Base-by-base conservation (phyloP, 495 filamentous ascomycete genomes). In the Talaromyces borbonicus region DNA sequence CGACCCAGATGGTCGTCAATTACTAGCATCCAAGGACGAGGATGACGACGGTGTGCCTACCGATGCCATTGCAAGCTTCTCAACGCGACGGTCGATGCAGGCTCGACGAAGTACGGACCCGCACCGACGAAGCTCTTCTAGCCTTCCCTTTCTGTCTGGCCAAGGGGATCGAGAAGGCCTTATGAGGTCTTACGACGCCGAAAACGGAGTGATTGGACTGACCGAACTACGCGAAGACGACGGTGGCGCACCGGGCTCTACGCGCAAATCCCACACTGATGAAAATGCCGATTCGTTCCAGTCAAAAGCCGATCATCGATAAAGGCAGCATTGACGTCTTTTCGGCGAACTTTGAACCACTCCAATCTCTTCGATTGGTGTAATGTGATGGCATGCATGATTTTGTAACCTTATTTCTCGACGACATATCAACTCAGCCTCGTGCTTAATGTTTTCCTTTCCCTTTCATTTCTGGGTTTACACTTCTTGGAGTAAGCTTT, bases 21-120 rank as follows among this genome's bases (percentile, higher is more conserved):
- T 80, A 51, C 68, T 88, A 18, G 82, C 81, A 22, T 70, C 74
- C 33, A 83, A 81, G 46, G 61, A 71, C 39, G 67, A 67, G 47
- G 77, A 78, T 33, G 65, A 74, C 29, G 84, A 94, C 57, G 85
- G 79, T 22, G 83, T 90, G 12, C 92, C 90, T 12, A 95, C 88
- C 16, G 92, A 98, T 57, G 87, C 81, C 48, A 79, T 98, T 50
- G 81, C 85, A n/a, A 83, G 85, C 51, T 74, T 89, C 48, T 83
- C 88, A 54, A 96, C 93, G 14, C 78, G 92, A 46, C 77, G 85
- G 39, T 90, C 84, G 52, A 96, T 98, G 92, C 93, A 98, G 56
- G 69, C 84, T 27, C 73, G 89, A 43, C 73, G 93, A 36, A 86
- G 81, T 62, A 66, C 58, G 31, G 77, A 80, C 38, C 66, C 67